phyloP scores from a whole-genome alignment of 768 basidiomycete genomes.

The Butyriboletus loyo region DNA sequence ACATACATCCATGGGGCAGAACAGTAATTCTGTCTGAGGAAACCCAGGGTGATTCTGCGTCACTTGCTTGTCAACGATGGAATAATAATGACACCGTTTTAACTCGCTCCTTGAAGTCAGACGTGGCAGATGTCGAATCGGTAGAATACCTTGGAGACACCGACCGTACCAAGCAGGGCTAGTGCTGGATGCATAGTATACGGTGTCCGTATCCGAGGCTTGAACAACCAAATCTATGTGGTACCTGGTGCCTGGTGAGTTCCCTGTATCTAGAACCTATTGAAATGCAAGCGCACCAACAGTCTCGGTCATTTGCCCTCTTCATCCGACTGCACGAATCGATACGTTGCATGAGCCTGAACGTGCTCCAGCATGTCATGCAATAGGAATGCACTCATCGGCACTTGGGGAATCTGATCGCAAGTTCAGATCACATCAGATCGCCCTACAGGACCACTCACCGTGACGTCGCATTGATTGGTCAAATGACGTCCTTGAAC shows the following conservation, averaged over 20 bases:
- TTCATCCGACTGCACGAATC: slow-evolving; percentile 85
- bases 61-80: neutral
- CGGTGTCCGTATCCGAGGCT: slow-evolving; percentile 78
- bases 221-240: slow-evolving; percentile 89
- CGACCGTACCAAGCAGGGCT: slow-evolving; percentile 57
- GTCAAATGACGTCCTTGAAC: slow-evolving; percentile 81
- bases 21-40: slow-evolving; percentile 83
- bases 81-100: neutral
- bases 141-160: slow-evolving; percentile 82
- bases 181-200: slow-evolving; percentile 59
- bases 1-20: slow-evolving; percentile 79
- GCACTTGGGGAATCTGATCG: slow-evolving; percentile 40
- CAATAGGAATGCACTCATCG: slow-evolving; percentile 85
- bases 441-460: slow-evolving; percentile 43
- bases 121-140: slow-evolving; percentile 53
- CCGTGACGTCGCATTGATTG: slow-evolving; percentile 59
- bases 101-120: slow-evolving; percentile 29
- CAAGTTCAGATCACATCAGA: neutral
- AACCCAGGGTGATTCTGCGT: slow-evolving; percentile 68
- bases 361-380: slow-evolving; percentile 91
- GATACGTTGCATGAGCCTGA: slow-evolving; percentile 89
- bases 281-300: slow-evolving; percentile 50
- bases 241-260: neutral
- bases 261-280: neutral
- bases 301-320: slow-evolving; percentile 78